Conservation (phyloP, 2,329 filamentous ascomycete genomes). For the Aspergillus clavatus region DNA sequence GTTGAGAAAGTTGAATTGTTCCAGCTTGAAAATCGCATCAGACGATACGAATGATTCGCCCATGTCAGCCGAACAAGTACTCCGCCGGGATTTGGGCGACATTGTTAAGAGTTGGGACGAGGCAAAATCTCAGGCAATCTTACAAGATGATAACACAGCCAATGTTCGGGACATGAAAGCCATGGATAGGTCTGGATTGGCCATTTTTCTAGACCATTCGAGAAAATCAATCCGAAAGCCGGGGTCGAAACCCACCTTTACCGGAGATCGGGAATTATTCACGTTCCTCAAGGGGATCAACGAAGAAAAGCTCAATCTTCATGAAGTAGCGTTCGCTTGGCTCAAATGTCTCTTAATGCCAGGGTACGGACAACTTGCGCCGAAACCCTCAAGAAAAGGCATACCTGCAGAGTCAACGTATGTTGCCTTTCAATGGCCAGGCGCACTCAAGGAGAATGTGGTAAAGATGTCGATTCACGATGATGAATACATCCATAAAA, state of each 20-base stretch:
- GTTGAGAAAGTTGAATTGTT: conserved; percentile 25
- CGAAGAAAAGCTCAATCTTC: conserved; percentile 41
- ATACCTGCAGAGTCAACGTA: conserved; percentile 45
- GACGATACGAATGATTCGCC: conserved; percentile 12
- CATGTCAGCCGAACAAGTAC: conserved; percentile 22
- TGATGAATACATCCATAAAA: conserved; percentile 50
- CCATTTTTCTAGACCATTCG: conserved; percentile 55
- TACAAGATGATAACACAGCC: conserved; percentile 48
- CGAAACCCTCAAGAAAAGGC: conserved; percentile 6
- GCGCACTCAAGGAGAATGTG: conserved; percentile 51
- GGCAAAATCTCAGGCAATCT: conserved; percentile 39
- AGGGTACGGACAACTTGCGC: conserved; percentile 18
- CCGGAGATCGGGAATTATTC: conserved; percentile 34
- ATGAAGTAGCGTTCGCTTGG: conserved; percentile 53
- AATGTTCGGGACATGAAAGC: conserved; percentile 46
- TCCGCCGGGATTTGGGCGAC: conserved; percentile 44
- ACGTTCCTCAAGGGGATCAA: conserved; percentile 46
- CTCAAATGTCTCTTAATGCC: conserved; percentile 49
- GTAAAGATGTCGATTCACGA: conserved; percentile 50
- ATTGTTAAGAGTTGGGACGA: conserved; percentile 43
- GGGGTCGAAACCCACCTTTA: conserved; percentile 36
- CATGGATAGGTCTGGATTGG: conserved; percentile 45
- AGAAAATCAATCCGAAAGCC: conserved; percentile 42
- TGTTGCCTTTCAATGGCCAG: conserved; percentile 50
- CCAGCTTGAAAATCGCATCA: conserved; percentile 13